Evolutionary conservation across 768 basidiomycete genomes (phyloP).

Genomic region (Trametes meyenii): DNA sequence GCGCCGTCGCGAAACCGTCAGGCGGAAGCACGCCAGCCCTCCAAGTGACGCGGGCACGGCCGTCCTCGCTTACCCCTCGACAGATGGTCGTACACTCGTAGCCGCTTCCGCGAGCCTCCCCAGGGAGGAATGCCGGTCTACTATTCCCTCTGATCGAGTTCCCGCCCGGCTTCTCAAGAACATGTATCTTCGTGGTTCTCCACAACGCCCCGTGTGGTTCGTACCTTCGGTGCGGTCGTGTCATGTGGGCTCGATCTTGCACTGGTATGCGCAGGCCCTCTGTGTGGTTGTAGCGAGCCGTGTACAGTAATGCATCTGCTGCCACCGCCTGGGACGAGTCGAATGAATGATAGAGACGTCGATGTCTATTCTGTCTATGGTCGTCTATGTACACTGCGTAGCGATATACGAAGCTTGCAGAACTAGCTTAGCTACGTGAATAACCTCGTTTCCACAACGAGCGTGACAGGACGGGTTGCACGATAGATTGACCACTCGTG

Average conservation of each 20-base stretch:
- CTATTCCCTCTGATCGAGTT: neutral
- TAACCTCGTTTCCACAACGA: neutral
- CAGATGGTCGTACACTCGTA: neutral
- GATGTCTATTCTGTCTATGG: no score
- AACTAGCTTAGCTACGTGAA: no score
- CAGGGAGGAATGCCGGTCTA: no score
- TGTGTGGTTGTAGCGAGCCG: neutral
- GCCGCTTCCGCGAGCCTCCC: neutral
- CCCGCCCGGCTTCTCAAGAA: neutral
- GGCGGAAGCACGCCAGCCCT: neutral
- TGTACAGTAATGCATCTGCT: neutral
- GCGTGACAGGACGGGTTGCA: neutral
- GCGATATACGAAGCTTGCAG: no score
- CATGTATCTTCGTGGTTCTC: no score
- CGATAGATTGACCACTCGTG: neutral
- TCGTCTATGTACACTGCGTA: no score
- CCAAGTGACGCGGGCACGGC: no score
- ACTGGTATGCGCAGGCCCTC: neutral
- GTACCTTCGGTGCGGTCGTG: neutral
- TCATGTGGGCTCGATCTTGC: slow-evolving; percentile 8
- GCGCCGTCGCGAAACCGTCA: neutral
- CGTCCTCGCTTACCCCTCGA: neutral
- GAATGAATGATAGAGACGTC: no score
- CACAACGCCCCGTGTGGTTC: neutral
- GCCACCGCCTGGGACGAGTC: neutral